Percentiles rank a stretch among this genome's conserved stretches.
Conservation (phyloP, 305 asterid species). For the Fraxinus floribunda region DNA sequence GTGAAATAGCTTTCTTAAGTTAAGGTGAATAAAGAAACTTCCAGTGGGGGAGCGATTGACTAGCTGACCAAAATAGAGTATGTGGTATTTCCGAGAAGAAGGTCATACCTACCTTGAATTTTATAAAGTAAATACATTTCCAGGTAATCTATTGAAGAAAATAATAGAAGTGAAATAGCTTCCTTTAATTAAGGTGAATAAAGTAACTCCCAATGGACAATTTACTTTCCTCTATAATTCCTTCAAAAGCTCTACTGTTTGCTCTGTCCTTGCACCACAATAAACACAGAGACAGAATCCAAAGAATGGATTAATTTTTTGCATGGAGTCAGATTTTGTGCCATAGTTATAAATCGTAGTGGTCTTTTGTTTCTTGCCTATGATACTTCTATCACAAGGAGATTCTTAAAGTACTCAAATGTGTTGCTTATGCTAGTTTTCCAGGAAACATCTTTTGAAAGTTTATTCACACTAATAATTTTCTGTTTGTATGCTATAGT, state of each 20-base stretch:
- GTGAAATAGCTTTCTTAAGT: background rate
- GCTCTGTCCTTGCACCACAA: background rate
- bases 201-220: background rate
- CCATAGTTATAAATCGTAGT: background rate
- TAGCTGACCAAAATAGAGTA: background rate
- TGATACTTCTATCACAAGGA: background rate
- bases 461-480: conserved; percentile 22
- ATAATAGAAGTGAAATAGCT: background rate
- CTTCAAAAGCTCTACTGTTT: background rate
- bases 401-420: background rate
- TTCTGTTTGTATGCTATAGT: conserved; percentile 45
- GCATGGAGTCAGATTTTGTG: background rate
- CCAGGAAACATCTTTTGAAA: conserved; percentile 1
- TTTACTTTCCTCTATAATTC: background rate
- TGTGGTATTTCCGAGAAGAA: background rate
- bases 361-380: conserved; percentile 5
- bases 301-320: background rate
- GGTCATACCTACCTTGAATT: background rate
- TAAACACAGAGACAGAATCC: background rate
- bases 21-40: background rate
- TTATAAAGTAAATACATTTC: background rate
- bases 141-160: background rate
- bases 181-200: background rate
- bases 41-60: background rate
- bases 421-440: background rate